phyloP scores from a whole-genome alignment of 345 rosid species.

The Carallia pectinifolia region DNA sequence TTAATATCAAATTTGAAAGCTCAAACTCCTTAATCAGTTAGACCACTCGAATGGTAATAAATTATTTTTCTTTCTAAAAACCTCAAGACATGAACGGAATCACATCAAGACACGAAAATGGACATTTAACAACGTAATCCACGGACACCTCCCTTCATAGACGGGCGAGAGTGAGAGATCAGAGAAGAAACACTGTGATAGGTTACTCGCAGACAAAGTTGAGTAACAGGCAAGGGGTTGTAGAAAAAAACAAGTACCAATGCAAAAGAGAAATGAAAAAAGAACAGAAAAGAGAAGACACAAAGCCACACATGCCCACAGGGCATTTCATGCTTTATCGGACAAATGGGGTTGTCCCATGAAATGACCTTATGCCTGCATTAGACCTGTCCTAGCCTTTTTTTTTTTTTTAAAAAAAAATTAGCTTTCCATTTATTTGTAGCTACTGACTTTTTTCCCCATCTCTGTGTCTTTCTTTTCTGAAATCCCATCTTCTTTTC shows the following conservation, averaged over 20 bases:
- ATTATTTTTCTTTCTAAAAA: conserved; percentile 11
- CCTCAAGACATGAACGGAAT: not conserved
- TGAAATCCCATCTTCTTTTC: conserved; percentile 17
- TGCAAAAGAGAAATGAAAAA: conserved; percentile 12
- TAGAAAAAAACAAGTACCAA: conserved; percentile 26
- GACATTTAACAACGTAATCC: not conserved
- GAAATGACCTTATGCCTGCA: conserved; percentile 37
- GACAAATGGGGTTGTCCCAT: conserved; percentile 47
- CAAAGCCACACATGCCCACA: conserved; percentile 1
- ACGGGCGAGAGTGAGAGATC: conserved; percentile 21
- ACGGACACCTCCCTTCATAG: conserved; percentile 26
- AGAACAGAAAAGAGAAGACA: not conserved
- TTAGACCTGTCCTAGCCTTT: conserved; percentile 16
- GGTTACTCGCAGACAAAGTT: conserved; percentile 8
- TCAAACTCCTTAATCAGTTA: no score
- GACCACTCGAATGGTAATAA: not conserved
- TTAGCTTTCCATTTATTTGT: not conserved
- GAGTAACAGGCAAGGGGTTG: not conserved
- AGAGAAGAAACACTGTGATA: not conserved
- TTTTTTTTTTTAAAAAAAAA: not conserved
- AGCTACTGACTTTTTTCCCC: not conserved
- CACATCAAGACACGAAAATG: not conserved
- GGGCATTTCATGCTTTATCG: conserved; percentile 24
- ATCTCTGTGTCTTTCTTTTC: not conserved
- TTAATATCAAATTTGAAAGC: no score